phyloP scores from a whole-genome alignment of 345 rosid species.

The Eucalyptus polyanthemos region DNA sequence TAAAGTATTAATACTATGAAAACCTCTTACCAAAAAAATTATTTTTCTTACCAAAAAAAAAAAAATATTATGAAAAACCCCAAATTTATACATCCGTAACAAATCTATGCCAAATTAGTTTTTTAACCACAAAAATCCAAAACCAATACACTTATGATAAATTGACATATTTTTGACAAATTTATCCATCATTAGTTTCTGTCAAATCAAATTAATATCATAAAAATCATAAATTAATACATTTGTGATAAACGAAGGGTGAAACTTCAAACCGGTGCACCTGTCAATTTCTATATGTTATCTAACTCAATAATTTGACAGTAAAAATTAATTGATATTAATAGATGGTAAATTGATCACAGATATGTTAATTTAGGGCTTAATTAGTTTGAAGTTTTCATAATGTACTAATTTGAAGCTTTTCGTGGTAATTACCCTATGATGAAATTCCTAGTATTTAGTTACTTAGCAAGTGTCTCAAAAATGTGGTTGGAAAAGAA shows the following conservation, averaged over 20 bases:
- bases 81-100: no score
- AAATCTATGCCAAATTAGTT: background rate
- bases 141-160: no score
- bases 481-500: background rate
- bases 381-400: background rate
- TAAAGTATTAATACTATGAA: background rate
- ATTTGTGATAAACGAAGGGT: accelerated
- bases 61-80: no score
- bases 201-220: no score
- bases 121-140: no score
- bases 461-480: background rate
- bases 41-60: no score
- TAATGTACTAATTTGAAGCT: background rate
- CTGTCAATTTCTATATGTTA: accelerated
- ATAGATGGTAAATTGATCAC: accelerated
- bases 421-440: accelerated
- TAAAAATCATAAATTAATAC: no score
- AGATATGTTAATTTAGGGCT: accelerated
- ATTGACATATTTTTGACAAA: no score
- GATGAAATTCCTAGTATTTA: background rate
- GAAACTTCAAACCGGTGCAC: no score
- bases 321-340: no score
- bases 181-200: accelerated
- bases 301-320: no score
- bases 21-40: no score